Conservation (phyloP, 768 basidiomycete species). For the Mycena rosella region DNA sequence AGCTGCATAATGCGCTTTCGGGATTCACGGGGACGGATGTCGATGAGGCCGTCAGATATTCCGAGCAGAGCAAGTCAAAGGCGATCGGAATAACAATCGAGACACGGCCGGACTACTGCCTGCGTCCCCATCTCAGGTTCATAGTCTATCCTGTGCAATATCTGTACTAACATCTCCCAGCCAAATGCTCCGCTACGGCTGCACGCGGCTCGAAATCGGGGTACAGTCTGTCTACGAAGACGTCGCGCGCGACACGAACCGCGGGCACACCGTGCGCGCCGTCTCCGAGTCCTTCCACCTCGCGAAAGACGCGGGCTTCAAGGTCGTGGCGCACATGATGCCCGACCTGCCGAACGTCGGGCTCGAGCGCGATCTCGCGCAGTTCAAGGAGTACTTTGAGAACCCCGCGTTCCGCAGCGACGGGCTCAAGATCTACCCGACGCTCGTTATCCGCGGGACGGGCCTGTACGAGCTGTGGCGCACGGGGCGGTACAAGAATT, state of each 20-base stretch:
- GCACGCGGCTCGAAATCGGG: slow-evolving; percentile 97
- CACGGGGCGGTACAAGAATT: slow-evolving; percentile 98
- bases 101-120: slow-evolving; percentile 97
- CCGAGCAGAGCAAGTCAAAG: slow-evolving; percentile 97
- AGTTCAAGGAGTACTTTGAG: slow-evolving; percentile 99
- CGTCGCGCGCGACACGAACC: slow-evolving; percentile 98
- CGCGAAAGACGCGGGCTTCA: slow-evolving; percentile 99
- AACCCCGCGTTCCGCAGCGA: slow-evolving; percentile 98
- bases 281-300: slow-evolving; percentile 98
- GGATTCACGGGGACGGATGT: slow-evolving; percentile 94
- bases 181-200: slow-evolving; percentile 99
- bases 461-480: slow-evolving; percentile 97
- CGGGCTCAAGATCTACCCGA: slow-evolving; percentile 98
- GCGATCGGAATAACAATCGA: slow-evolving; percentile 99
- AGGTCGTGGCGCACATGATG: slow-evolving; percentile 99
- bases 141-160: slow-evolving; percentile 2
- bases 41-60: slow-evolving; percentile 97
- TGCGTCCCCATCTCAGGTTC: slow-evolving; percentile 94
- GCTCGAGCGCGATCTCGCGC: slow-evolving; percentile 95
- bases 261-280: slow-evolving; percentile 97
- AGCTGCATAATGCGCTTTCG: slow-evolving; percentile 95
- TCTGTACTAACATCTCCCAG: slow-evolving; percentile 52
- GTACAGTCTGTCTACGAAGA: slow-evolving; percentile 99
- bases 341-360: slow-evolving; percentile 98
- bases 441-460: slow-evolving; percentile 96